A percentile compares a stretch with the other conserved stretches of the same genome.
Conservation (phyloP, 179 eudicot genomes). For the Spergularia azorica region DNA sequence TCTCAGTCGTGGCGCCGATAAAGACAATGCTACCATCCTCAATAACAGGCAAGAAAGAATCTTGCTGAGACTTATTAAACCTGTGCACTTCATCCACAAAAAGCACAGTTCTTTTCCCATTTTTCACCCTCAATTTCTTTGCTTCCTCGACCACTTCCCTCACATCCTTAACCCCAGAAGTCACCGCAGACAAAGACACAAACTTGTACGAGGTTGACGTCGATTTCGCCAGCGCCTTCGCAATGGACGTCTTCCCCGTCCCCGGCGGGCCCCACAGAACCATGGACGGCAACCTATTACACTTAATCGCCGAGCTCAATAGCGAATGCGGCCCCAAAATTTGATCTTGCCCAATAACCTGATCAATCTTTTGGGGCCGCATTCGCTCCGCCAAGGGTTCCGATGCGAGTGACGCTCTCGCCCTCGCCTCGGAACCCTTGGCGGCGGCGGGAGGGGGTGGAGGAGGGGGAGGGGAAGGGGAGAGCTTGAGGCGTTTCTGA, state of each 20-base stretch:
- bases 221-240: constrained; percentile 55
- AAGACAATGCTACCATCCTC: constrained; percentile 87
- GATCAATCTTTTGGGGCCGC: constrained; percentile 60
- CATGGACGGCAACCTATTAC: constrained; percentile 61
- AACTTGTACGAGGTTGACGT: constrained; percentile 41
- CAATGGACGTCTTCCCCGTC: constrained; percentile 91
- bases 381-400: constrained; percentile 70
- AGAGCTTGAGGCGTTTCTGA: constrained; percentile 35
- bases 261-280: constrained; percentile 96
- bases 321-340: constrained; percentile 50
- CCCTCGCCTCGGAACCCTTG: constrained; percentile 4
- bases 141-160: constrained; percentile 84
- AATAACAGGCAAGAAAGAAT: constrained; percentile 83
- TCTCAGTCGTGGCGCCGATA: constrained; percentile 89
- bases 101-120: constrained; percentile 57
- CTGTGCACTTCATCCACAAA: constrained; percentile 88
- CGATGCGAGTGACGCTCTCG: background rate
- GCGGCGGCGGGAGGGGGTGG: background rate
- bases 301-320: constrained; percentile 51
- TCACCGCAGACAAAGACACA: constrained; percentile 68
- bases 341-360: constrained; percentile 79
- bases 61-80: constrained; percentile 87
- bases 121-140: constrained; percentile 36
- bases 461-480: constrained; percentile 19
- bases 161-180: constrained; percentile 79